Conservation (phyloP, 1,284 basidiomycete genomes). For the Cronartium quercuum region DNA sequence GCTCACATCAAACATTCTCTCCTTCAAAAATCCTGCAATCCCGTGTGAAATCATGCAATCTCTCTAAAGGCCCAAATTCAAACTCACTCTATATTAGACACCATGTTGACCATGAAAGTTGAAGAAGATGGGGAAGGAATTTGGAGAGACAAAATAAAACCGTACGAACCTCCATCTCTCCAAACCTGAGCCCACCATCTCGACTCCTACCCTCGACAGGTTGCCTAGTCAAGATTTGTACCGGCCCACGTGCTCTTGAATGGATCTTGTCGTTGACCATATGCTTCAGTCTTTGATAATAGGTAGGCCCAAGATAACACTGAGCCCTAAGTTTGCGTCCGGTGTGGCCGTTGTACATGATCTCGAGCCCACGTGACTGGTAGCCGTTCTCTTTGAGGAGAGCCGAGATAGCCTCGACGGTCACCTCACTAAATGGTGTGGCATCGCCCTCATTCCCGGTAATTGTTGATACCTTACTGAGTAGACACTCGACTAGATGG, state of each 20-base stretch:
- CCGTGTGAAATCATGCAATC: constrained; percentile 99
- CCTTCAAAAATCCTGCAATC: constrained; percentile 93
- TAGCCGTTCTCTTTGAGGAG: constrained; percentile 78
- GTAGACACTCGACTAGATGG: constrained; percentile 95
- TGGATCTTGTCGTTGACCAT: constrained; percentile 99
- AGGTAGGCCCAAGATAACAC: constrained; percentile 95
- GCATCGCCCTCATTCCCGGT: constrained; percentile 96
- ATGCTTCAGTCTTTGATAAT: constrained; percentile 98
- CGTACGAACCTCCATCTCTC: constrained; percentile 82
- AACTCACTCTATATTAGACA: too few relatives aligned
- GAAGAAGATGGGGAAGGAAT: background rate
- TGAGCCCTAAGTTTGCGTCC: constrained; percentile 95
- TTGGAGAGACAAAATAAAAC: background rate
- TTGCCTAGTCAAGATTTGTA: constrained; percentile 94
- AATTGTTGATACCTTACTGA: constrained; percentile 92
- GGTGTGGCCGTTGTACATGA: constrained; percentile 99
- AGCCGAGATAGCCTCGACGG: constrained; percentile 86
- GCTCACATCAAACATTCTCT: constrained; percentile 56
- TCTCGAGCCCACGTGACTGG: constrained; percentile 87
- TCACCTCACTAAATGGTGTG: constrained; percentile 96
- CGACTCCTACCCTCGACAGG: constrained; percentile 98
- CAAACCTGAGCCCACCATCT: constrained; percentile 97
- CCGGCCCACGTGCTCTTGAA: constrained; percentile 89
- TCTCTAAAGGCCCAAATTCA: constrained; percentile 53
- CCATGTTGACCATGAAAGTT: background rate